A percentile compares a stretch with the other conserved stretches of the same genome.
Conservation (phyloP, 345 rosid genomes). For the Eucalyptus cloeziana region DNA sequence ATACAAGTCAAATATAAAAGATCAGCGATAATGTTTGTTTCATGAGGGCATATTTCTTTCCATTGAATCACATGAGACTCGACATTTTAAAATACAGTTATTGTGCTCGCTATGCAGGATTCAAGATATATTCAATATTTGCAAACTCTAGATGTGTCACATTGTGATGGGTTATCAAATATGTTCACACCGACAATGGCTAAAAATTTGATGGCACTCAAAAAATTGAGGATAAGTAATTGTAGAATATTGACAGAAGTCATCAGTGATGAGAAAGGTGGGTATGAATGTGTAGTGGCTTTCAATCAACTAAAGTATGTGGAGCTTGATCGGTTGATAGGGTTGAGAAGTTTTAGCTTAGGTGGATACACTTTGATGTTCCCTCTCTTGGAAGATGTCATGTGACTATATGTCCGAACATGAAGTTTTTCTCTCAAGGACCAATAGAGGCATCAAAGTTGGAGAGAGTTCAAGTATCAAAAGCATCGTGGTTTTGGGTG, state of each 20-base stretch:
- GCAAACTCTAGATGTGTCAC: too few species aligned
- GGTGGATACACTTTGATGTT: background rate
- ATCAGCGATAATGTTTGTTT: fast-evolving
- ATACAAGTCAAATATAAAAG: too few species aligned
- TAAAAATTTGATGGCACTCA: too few species aligned
- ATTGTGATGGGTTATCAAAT: too few species aligned
- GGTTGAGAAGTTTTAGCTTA: background rate
- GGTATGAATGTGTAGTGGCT: background rate
- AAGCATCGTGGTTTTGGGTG: background rate
- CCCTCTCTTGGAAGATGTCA: background rate
- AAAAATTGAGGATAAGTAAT: background rate
- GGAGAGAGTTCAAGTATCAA: background rate
- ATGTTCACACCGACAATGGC: too few species aligned
- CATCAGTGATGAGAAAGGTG: background rate
- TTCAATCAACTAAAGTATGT: background rate
- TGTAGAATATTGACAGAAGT: background rate
- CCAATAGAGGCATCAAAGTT: background rate
- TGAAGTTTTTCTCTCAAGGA: background rate
- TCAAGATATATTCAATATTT: too few species aligned
- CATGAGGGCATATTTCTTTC: fast-evolving
- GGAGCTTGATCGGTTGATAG: background rate
- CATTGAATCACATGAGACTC: too few species aligned
- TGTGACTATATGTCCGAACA: background rate
- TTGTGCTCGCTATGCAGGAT: too few species aligned
- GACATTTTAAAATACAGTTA: too few species aligned